These are phyloP conservation scores for Amaranthus palmeri DNA, from an alignment of 148 eudicot genomes.

Conservation along the genomic window DNA sequence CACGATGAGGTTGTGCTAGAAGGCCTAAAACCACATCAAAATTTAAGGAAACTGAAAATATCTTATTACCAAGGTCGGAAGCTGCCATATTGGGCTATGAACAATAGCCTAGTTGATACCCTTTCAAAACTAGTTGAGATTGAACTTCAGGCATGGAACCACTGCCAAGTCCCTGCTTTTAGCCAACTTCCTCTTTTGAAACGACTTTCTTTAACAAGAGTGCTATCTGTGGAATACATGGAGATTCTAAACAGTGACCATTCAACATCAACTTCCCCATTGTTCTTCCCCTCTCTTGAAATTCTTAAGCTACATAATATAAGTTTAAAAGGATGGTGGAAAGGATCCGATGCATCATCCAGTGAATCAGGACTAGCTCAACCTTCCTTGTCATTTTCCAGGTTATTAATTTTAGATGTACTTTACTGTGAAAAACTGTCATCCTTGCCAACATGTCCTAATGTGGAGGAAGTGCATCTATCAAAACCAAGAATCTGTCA, in stretches of 20 bases:
- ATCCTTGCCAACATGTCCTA: slow-evolving; percentile 10
- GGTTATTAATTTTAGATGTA: not conserved
- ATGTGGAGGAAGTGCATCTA: not conserved
- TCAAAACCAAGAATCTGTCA: not conserved
- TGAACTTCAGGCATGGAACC: not conserved
- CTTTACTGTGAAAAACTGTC: not conserved
- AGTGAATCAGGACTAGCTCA: not conserved
- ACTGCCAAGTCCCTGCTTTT: slow-evolving; percentile 9
- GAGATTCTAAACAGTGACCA: not conserved
- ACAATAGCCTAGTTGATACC: not conserved
- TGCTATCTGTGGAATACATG: not conserved
- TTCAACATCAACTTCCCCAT: not conserved
- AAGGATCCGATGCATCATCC: not conserved
- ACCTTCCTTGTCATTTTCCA: slow-evolving; percentile 12
- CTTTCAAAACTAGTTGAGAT: slow-evolving; percentile 23
- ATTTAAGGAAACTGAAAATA: slow-evolving; percentile 12
- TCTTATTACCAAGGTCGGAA: not conserved
- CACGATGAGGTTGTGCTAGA: slow-evolving; percentile 12
- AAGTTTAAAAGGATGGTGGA: slow-evolving; percentile 32
- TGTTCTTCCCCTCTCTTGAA: slow-evolving; percentile 32
- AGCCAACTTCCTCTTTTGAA: slow-evolving; percentile 10
- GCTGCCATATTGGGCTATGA: slow-evolving; percentile 19
- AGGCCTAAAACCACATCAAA: slow-evolving; percentile 19
- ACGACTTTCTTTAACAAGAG: not conserved
- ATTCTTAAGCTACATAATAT: slow-evolving; percentile 3